phyloP scores from a whole-genome alignment of 1,139 yeast genomes.

The Insectozyma bohioensis region DNA sequence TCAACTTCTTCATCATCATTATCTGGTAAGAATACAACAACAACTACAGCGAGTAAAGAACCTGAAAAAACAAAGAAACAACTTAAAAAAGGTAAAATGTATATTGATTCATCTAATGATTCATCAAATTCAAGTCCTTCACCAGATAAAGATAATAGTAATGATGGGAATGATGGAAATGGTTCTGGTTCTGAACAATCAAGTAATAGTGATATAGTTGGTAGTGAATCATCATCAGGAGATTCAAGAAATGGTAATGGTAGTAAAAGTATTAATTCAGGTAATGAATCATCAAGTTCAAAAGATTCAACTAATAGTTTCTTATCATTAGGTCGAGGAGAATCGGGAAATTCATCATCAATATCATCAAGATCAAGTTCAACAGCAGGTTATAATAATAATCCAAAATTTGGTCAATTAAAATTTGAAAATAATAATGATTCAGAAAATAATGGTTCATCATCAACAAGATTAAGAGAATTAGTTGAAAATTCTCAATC shows the following conservation, averaged over 20 bases:
- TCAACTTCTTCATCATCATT: constrained; percentile 2
- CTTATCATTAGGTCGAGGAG: constrained; percentile 8
- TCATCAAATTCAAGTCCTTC: constrained; percentile 8
- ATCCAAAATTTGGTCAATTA: constrained; percentile 2
- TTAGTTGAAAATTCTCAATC: constrained; percentile 4
- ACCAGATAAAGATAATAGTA: constrained; percentile 1
- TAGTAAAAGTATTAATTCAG: constrained; percentile 2
- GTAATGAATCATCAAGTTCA: constrained; percentile 3
- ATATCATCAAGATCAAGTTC: constrained; percentile 8
- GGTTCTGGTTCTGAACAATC: constrained; percentile 8
- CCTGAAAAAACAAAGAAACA: neutral
- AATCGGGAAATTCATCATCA: constrained; percentile 7
- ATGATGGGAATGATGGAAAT: neutral
- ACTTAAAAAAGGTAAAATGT: too few relatives aligned
- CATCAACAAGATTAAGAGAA: constrained; percentile 4
- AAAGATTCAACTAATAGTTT: constrained; percentile 6
- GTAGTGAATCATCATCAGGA: constrained; percentile 5
- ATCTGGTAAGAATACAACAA: neutral
- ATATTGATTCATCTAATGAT: constrained; percentile 2
- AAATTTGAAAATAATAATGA: constrained; percentile 2
- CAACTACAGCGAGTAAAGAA: constrained; percentile 1
- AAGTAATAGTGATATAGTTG: constrained; percentile 5
- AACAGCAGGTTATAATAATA: constrained; percentile 1
- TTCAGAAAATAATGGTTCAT: neutral
- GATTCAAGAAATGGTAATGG: constrained; percentile 3